A percentile compares a stretch with the other conserved stretches of the same genome.
phyloP scores from a whole-genome alignment of 345 rosid genomes.

The Eutrema yunnanense region DNA sequence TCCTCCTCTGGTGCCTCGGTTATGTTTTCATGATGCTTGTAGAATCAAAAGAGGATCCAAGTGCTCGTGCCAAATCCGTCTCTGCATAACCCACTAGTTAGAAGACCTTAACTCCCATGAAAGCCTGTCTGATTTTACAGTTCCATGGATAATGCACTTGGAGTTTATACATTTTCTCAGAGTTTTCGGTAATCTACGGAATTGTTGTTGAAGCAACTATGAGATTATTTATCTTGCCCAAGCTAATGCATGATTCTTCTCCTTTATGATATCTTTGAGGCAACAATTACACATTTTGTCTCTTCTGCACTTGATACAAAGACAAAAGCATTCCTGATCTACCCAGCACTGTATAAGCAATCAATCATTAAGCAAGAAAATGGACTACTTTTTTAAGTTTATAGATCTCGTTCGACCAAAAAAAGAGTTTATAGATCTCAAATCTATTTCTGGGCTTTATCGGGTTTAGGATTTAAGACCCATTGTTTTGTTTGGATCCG shows the following conservation, averaged over 20 bases:
- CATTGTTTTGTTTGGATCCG: background rate
- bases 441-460: background rate
- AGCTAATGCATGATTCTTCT: no score
- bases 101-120: background rate
- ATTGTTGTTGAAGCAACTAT: constrained; percentile 6
- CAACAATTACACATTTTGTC: no score
- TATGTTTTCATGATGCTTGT: constrained; percentile 58
- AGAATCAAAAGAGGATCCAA: constrained; percentile 65
- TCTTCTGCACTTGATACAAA: no score
- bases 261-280: no score
- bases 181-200: background rate
- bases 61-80: constrained; percentile 57
- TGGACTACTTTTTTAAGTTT: no score
- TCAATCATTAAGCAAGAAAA: no score
- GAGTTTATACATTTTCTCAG: background rate
- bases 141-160: background rate
- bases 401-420: no score
- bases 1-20: constrained; percentile 69
- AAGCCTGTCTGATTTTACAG: background rate
- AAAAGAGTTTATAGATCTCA: no score
- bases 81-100: constrained; percentile 2
- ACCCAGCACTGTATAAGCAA: no score
- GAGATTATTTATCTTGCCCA: background rate
- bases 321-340: constrained; percentile 15
- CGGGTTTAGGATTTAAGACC: background rate